phyloP scores from a whole-genome alignment of 2,329 filamentous ascomycete species.

The Didymella glomerata region DNA sequence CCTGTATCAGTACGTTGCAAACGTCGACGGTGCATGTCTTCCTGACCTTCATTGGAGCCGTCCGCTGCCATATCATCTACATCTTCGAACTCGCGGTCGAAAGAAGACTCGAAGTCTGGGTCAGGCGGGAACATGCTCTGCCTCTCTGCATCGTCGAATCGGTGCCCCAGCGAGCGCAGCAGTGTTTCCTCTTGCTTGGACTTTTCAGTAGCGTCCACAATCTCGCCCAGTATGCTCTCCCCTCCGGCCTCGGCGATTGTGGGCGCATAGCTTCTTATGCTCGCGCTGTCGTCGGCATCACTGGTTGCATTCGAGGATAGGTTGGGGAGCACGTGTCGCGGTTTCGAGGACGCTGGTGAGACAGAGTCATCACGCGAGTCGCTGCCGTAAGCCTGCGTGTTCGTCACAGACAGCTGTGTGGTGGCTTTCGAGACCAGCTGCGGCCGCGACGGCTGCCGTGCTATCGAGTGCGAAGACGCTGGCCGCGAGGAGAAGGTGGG shows the following conservation, averaged over 20 bases:
- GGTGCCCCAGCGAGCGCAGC: constrained; percentile 72
- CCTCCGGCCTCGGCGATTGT: constrained; percentile 69
- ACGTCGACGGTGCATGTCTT: constrained; percentile 40
- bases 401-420: constrained; percentile 82
- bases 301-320: constrained; percentile 58
- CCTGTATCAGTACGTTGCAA: constrained; percentile 40
- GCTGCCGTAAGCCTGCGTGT: constrained; percentile 77
- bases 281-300: constrained; percentile 70
- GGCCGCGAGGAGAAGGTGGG: constrained; percentile 44
- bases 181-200: constrained; percentile 69
- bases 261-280: constrained; percentile 71
- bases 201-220: constrained; percentile 69
- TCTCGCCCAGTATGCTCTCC: constrained; percentile 81
- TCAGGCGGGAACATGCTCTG: constrained; percentile 61
- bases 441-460: constrained; percentile 49
- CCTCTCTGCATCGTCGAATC: constrained; percentile 61
- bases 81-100: constrained; percentile 79
- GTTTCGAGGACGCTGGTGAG: constrained; percentile 47
- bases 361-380: constrained; percentile 38
- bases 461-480: constrained; percentile 53
- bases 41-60: constrained; percentile 67
- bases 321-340: constrained; percentile 51
- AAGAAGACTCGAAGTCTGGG: constrained; percentile 66
- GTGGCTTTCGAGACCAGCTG: constrained; percentile 72
- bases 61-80: constrained; percentile 68